Evolutionary conservation across 1,284 basidiomycete species (phyloP).

Genomic region (Schizopora paradoxa): DNA sequence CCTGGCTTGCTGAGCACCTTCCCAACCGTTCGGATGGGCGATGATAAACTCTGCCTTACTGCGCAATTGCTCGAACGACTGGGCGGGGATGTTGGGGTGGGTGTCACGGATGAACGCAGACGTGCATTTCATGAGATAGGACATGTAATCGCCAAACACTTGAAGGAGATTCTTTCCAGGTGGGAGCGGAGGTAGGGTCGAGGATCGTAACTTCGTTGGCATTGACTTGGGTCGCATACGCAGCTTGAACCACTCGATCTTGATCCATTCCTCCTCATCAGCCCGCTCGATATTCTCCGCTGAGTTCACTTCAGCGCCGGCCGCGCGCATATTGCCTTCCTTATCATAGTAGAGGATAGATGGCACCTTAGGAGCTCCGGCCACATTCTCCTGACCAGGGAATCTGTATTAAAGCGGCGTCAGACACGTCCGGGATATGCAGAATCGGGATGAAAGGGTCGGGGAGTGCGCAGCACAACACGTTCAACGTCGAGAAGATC

Average conservation of each 20-base stretch:
- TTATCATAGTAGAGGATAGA: constrained; percentile 49
- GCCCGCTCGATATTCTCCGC: constrained; percentile 37
- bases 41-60: constrained; percentile 62
- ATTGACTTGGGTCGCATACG: constrained; percentile 66
- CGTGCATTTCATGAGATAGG: constrained; percentile 66
- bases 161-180: constrained; percentile 56
- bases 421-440: no score
- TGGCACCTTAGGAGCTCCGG: constrained; percentile 49
- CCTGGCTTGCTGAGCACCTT: constrained; percentile 72
- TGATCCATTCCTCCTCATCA: constrained; percentile 37
- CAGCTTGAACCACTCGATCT: constrained; percentile 56
- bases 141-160: constrained; percentile 71
- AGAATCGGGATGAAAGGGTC: no score
- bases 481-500: no score
- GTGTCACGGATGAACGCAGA: constrained; percentile 67
- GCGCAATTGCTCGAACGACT: constrained; percentile 41
- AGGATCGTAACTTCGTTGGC: constrained; percentile 73
- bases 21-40: constrained; percentile 77
- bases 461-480: no score
- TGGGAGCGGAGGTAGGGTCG: constrained; percentile 61
- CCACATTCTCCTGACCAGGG: constrained; percentile 37
- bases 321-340: constrained; percentile 39
- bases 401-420: constrained; percentile 33
- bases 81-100: constrained; percentile 52
- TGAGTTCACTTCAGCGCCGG: constrained; percentile 47